These are phyloP conservation scores for Collybiopsis luxurians DNA, from an alignment of 768 basidiomycete species.

Conservation along the genomic window DNA sequence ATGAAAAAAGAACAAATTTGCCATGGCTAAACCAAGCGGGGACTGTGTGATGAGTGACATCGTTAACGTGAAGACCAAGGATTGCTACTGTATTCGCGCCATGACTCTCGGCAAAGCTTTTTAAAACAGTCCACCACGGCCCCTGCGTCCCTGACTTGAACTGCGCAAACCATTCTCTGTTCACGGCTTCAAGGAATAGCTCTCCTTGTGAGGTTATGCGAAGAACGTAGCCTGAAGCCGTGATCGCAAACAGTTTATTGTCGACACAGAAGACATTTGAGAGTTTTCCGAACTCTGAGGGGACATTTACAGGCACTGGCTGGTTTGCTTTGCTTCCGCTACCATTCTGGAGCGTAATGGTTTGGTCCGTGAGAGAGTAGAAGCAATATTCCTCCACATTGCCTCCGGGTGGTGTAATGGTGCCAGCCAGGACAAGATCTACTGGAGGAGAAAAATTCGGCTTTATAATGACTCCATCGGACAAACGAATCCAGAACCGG, in stretches of 20 bases:
- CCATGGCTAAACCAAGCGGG: background rate
- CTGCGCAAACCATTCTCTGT: background rate
- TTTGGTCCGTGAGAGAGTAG: background rate
- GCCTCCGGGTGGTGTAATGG: background rate
- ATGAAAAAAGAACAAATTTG: background rate
- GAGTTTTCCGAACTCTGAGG: background rate
- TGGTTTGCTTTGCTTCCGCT: background rate
- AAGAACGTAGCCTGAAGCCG: background rate
- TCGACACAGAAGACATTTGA: background rate
- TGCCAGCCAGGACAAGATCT: background rate
- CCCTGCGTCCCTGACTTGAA: background rate
- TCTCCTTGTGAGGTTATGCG: background rate
- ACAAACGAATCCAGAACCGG: background rate
- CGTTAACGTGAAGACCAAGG: background rate
- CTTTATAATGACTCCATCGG: background rate
- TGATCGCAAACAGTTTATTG: background rate
- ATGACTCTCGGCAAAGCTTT: background rate
- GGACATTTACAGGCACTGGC: background rate
- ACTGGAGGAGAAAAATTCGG: background rate
- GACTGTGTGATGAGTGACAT: background rate
- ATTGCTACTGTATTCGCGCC: background rate
- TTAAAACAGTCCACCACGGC: background rate
- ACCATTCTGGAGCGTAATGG: background rate
- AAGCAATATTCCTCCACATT: background rate
- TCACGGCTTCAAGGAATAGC: background rate